A percentile compares a stretch with the other conserved stretches of the same genome.
These are phyloP conservation scores for Heterobasidion parviporum DNA, from an alignment of 1,284 basidiomycete species.

Conservation along the genomic window DNA sequence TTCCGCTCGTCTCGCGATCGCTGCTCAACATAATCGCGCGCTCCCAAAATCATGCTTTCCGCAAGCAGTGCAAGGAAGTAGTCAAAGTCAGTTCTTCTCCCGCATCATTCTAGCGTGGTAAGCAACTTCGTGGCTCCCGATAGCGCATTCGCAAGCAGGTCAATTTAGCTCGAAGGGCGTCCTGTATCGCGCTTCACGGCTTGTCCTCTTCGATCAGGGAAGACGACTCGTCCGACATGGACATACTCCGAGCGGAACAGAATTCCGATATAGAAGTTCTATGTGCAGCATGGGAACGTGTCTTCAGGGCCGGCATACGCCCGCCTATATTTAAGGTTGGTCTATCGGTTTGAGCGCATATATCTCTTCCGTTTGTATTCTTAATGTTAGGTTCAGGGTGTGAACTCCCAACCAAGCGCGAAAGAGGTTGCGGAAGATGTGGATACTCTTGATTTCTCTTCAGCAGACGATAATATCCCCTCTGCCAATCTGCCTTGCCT, in stretches of 20 bases:
- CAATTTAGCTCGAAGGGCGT: background rate
- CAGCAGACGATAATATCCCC: background rate
- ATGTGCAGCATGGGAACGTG: conserved; percentile 35
- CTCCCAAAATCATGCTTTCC: conserved; percentile 40
- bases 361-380: background rate
- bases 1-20: conserved; percentile 41
- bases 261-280: conserved; percentile 27
- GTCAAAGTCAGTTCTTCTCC: conserved; percentile 36
- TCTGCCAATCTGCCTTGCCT: background rate
- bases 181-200: background rate
- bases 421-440: background rate
- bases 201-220: background rate
- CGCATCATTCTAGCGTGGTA: background rate
- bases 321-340: conserved; percentile 44
- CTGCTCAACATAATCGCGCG: conserved; percentile 43
- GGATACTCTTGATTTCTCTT: background rate
- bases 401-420: background rate
- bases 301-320: conserved; percentile 36
- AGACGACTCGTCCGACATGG: background rate
- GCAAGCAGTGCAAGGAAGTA: conserved; percentile 30
- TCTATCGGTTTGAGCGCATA: background rate
- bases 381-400: background rate
- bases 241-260: conserved; percentile 1
- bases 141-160: background rate
- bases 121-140: background rate